phyloP scores from a whole-genome alignment of 2,329 filamentous ascomycete genomes.

The Venturiaceae sp. region DNA sequence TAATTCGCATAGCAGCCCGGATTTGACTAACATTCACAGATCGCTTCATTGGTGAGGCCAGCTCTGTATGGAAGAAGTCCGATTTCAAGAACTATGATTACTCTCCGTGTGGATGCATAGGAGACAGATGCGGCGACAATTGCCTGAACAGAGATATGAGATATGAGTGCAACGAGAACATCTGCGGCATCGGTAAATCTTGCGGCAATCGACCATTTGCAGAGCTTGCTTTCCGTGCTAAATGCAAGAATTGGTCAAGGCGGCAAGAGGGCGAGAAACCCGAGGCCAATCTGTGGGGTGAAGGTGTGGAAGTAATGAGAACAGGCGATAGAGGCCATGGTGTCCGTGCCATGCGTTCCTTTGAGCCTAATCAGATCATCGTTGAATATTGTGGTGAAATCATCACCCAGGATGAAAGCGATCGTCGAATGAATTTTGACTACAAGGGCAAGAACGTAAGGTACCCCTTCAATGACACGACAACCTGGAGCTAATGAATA shows the following conservation, averaged over 20 bases:
- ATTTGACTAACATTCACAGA: conserved; percentile 42
- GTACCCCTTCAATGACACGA: conserved; percentile 6
- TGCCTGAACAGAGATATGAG: conserved; percentile 96
- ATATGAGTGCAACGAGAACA: conserved; percentile 87
- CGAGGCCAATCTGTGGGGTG: conserved; percentile 49
- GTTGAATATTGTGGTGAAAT: conserved; percentile 98
- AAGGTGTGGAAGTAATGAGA: conserved; percentile 92
- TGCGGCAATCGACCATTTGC: conserved; percentile 88
- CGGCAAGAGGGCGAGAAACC: conserved; percentile 5
- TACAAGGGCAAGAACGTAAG: conserved; percentile 90
- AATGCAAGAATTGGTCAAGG: conserved; percentile 5
- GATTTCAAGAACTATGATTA: conserved; percentile 56
- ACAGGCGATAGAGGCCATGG: conserved; percentile 83
- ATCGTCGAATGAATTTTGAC: conserved; percentile 81
- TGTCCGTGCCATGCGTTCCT: conserved; percentile 81
- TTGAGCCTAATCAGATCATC: conserved; percentile 86
- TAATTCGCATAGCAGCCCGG: conserved; percentile 9
- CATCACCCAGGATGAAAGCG: conserved; percentile 88
- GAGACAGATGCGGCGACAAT: conserved; percentile 73
- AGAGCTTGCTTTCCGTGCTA: conserved; percentile 60
- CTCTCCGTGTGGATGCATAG: conserved; percentile 44
- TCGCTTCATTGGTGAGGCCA: conserved; percentile 80
- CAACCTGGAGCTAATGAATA: conserved; percentile 12
- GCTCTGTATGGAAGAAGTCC: conserved; percentile 69
- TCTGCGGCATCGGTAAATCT: conserved; percentile 70